phyloP scores from a whole-genome alignment of 768 basidiomycete species.

The Tulasnella sp. region DNA sequence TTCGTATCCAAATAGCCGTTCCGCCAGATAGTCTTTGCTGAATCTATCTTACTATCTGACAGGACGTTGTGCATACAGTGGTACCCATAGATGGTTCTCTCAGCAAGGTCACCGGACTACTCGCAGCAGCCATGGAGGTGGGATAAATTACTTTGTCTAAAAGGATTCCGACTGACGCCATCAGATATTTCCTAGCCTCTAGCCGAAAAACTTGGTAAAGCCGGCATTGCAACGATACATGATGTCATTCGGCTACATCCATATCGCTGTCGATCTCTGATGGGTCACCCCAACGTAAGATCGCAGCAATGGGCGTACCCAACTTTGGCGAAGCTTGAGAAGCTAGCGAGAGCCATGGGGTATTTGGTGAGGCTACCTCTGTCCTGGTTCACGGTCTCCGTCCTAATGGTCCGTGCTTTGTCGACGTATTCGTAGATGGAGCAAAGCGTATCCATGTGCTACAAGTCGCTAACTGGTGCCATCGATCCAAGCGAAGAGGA shows the following conservation, averaged over 20 bases:
- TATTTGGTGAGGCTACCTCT: slow-evolving; percentile 53
- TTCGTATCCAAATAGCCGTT: slow-evolving; percentile 20
- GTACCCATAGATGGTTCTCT: slow-evolving; percentile 64
- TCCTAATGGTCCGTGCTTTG: not conserved
- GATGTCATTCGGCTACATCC: slow-evolving; percentile 58
- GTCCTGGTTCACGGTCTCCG: not conserved
- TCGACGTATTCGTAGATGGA: slow-evolving; percentile 45
- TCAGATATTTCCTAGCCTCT: not conserved
- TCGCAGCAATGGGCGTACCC: slow-evolving; percentile 39
- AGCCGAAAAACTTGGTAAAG: slow-evolving; percentile 22
- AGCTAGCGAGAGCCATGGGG: slow-evolving; percentile 71
- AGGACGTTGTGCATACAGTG: slow-evolving; percentile 70
- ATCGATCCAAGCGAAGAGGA: slow-evolving; percentile 17
- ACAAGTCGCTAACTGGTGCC: slow-evolving; percentile 36
- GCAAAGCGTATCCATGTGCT: slow-evolving; percentile 69
- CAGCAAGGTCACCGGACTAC: slow-evolving; percentile 48
- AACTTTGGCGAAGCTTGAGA: slow-evolving; percentile 40
- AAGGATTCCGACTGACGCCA: not conserved
- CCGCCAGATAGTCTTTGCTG: not conserved
- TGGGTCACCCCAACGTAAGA: slow-evolving; percentile 25
- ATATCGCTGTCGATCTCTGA: slow-evolving; percentile 40
- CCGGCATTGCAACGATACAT: slow-evolving; percentile 37
- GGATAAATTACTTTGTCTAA: not conserved
- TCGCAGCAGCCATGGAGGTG: slow-evolving; percentile 67
- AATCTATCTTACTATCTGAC: not conserved